A percentile compares a stretch with the other conserved stretches of the same genome.
phyloP scores from a whole-genome alignment of 495 filamentous ascomycete species.

The Penicillium silybi region DNA sequence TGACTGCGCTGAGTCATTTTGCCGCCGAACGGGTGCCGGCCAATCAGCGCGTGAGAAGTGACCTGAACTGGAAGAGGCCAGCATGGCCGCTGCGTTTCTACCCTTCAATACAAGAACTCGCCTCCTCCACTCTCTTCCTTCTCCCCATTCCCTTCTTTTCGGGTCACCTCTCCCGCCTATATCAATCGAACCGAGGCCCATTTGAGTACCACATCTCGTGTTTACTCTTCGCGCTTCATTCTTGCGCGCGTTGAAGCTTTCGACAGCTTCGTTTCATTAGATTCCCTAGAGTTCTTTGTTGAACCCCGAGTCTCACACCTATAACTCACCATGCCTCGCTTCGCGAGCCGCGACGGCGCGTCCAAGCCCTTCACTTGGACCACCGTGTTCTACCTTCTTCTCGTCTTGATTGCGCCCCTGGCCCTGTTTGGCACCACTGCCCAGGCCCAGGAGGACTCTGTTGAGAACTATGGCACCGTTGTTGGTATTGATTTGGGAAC shows the following conservation, averaged over 20 bases:
- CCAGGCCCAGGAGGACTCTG: constrained; percentile 67
- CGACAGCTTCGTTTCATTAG: constrained; percentile 14
- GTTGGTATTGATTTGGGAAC: constrained; percentile 98
- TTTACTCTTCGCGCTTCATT: constrained; percentile 16
- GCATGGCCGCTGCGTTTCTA: constrained; percentile 38
- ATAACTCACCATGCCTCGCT: constrained; percentile 44
- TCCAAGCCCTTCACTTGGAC: constrained; percentile 59
- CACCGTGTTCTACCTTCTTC: constrained; percentile 77
- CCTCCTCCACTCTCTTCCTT: constrained; percentile 13
- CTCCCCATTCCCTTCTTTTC: constrained; percentile 19
- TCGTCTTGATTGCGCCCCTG: constrained; percentile 71
- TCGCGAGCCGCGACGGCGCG: constrained; percentile 38
- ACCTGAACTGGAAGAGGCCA: constrained; percentile 47
- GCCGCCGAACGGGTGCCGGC: constrained; percentile 6
- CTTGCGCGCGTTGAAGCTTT: constrained; percentile 14
- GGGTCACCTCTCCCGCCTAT: constrained; percentile 17
- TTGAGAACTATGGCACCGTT: constrained; percentile 75
- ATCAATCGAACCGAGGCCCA: constrained; percentile 4
- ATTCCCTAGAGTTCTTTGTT: constrained; percentile 3
- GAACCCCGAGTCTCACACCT: constrained; percentile 1
- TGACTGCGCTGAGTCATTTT: constrained; percentile 23
- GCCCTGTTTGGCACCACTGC: constrained; percentile 68
- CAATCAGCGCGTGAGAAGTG: constrained; percentile 43
- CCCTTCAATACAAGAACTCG: constrained; percentile 28
- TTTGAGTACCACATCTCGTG: constrained; percentile 19